phyloP scores from a whole-genome alignment of 2,329 filamentous ascomycete genomes.

The Neodidymelliopsis sp. region DNA sequence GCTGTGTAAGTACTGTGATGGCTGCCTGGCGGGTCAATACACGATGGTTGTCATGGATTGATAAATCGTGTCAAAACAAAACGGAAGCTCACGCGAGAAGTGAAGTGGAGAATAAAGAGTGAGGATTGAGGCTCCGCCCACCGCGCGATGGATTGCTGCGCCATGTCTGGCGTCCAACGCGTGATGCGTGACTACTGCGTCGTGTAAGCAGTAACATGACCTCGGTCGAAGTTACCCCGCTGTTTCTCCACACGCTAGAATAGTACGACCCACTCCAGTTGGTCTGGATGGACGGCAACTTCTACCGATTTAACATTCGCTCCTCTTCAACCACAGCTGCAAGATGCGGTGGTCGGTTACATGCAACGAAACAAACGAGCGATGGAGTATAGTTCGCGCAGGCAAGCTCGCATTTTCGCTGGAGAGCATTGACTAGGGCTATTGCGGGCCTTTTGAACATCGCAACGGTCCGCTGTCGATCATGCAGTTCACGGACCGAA shows the following conservation, averaged over 20 bases:
- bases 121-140: background rate
- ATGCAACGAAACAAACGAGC: too few species aligned
- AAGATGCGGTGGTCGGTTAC: too few species aligned
- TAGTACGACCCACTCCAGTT: background rate
- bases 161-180: conserved; percentile 8
- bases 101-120: background rate
- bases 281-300: conserved; percentile 1
- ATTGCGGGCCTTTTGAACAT: too few species aligned
- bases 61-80: too few species aligned
- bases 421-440: too few species aligned
- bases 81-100: too few species aligned
- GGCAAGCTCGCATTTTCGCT: too few species aligned
- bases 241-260: conserved; percentile 11
- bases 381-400: too few species aligned
- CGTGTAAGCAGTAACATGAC: conserved; percentile 11
- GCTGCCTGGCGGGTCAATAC: too few species aligned
- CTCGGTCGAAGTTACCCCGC: conserved; percentile 14
- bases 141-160: conserved; percentile 10
- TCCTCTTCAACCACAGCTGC: too few species aligned
- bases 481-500: conserved; percentile 6
- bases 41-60: too few species aligned
- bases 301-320: too few species aligned
- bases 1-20: conserved; percentile 3
- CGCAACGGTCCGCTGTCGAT: background rate
- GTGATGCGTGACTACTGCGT: conserved; percentile 7